phyloP scores from a whole-genome alignment of 73 alveolate genomes.

The Tetrahymena malaccensis region DNA sequence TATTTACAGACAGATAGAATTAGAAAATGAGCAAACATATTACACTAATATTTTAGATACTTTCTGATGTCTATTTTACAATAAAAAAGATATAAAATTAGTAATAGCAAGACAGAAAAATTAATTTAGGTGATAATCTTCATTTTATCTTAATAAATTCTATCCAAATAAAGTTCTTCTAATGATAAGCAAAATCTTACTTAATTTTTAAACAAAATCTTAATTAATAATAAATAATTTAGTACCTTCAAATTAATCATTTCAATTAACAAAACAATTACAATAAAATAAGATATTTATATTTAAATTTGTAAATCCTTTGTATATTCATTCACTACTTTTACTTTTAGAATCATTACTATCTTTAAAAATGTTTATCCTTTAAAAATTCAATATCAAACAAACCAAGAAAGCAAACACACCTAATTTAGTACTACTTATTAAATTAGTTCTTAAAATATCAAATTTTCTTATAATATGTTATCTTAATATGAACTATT shows the following conservation, averaged over 20 bases:
- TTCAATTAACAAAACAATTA: neutral
- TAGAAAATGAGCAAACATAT: neutral
- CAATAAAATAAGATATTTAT: neutral
- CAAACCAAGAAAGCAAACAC: too few species aligned
- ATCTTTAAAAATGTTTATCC: too few species aligned
- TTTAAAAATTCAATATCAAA: too few species aligned
- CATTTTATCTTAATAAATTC: neutral
- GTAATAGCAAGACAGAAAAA: neutral
- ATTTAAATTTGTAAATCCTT: neutral
- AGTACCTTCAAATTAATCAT: neutral
- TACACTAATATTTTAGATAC: neutral
- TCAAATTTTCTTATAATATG: neutral
- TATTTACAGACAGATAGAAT: neutral
- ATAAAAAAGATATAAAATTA: neutral
- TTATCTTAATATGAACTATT: neutral
- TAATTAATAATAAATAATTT: too few species aligned
- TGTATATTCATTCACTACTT: neutral
- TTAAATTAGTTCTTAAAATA: too few species aligned
- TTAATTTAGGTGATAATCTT: too few species aligned
- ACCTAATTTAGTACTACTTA: too few species aligned
- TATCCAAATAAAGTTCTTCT: neutral
- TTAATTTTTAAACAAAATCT: neutral
- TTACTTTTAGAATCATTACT: neutral
- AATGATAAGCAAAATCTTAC: neutral
- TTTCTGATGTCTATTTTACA: neutral